Evolutionary conservation across 345 rosid species (phyloP).

Genomic region (Syzygium jambos): DNA sequence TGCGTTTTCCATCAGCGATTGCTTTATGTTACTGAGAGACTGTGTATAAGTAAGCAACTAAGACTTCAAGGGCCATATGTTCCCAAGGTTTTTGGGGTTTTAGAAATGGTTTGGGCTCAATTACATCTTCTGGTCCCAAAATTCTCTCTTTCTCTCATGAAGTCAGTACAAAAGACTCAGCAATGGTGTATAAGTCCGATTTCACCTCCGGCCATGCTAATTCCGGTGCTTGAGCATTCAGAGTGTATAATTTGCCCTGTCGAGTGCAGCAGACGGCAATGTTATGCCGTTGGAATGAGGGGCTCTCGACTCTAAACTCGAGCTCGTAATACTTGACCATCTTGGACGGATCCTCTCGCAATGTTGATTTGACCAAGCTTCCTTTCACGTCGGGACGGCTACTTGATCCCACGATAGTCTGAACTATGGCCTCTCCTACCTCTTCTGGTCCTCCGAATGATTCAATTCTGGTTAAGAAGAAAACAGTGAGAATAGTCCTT

Average conservation of each 20-base stretch:
- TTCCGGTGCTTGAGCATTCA: constrained; percentile 77
- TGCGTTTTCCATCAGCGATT: not conserved
- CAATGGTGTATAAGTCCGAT: constrained; percentile 34
- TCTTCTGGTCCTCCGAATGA: constrained; percentile 80
- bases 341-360: constrained; percentile 40
- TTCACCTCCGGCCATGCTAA: constrained; percentile 52
- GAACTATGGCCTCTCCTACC: constrained; percentile 69
- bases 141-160: constrained; percentile 7
- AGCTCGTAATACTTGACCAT: constrained; percentile 55
- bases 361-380: constrained; percentile 37
- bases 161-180: constrained; percentile 50
- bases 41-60: not conserved
- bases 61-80: not conserved
- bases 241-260: constrained; percentile 48
- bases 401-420: constrained; percentile 42
- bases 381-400: constrained; percentile 43
- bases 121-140: not conserved
- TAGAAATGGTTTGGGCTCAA: not conserved
- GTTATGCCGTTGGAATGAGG: constrained; percentile 58
- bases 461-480: constrained; percentile 38
- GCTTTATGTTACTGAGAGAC: not conserved
- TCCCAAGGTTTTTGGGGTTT: not conserved
- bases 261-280: constrained; percentile 61
- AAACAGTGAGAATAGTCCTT: constrained; percentile 2
- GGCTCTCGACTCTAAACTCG: constrained; percentile 72